A percentile compares a stretch with the other conserved stretches of the same genome.
These are phyloP conservation scores for Dactylellina haptotyla DNA, from an alignment of 2,329 filamentous ascomycete genomes.

Conservation along the genomic window DNA sequence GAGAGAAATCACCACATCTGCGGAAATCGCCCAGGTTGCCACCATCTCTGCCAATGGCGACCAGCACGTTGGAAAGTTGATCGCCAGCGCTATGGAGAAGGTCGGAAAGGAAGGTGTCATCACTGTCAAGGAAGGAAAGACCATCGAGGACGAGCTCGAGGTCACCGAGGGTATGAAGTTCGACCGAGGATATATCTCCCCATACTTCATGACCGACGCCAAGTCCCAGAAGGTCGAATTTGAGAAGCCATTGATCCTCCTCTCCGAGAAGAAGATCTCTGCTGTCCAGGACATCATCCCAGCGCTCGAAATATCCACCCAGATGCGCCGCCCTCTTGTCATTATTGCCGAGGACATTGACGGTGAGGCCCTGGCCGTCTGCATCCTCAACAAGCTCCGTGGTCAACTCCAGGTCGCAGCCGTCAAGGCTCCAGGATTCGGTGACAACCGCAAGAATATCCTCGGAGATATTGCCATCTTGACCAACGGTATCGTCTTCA, in stretches of 20 bases:
- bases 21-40: slow-evolving; percentile 96
- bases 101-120: slow-evolving; percentile 99
- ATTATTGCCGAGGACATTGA: slow-evolving; percentile 99
- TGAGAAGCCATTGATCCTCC: slow-evolving; percentile 97
- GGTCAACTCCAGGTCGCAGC: slow-evolving; percentile 98
- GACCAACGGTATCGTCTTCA: slow-evolving; percentile 97
- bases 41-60: slow-evolving; percentile 99
- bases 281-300: slow-evolving; percentile 99
- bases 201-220: slow-evolving; percentile 99
- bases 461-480: slow-evolving; percentile 95
- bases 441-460: slow-evolving; percentile 99
- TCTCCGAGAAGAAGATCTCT: slow-evolving; percentile 99
- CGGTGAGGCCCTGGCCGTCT: slow-evolving; percentile 96
- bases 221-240: slow-evolving; percentile 99
- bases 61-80: slow-evolving; percentile 90
- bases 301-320: slow-evolving; percentile 94
- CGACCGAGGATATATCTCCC: slow-evolving; percentile 97
- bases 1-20: slow-evolving; percentile 96
- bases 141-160: slow-evolving; percentile 95
- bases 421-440: slow-evolving; percentile 98
- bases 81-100: slow-evolving; percentile 99
- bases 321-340: slow-evolving; percentile 91
- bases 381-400: slow-evolving; percentile 99
- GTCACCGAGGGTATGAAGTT: slow-evolving; percentile 99
- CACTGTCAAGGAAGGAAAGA: slow-evolving; percentile 99